A percentile compares a stretch with the other conserved stretches of the same genome.
phyloP scores from a whole-genome alignment of 2,329 filamentous ascomycete genomes.

The Colletotrichum spinosum region DNA sequence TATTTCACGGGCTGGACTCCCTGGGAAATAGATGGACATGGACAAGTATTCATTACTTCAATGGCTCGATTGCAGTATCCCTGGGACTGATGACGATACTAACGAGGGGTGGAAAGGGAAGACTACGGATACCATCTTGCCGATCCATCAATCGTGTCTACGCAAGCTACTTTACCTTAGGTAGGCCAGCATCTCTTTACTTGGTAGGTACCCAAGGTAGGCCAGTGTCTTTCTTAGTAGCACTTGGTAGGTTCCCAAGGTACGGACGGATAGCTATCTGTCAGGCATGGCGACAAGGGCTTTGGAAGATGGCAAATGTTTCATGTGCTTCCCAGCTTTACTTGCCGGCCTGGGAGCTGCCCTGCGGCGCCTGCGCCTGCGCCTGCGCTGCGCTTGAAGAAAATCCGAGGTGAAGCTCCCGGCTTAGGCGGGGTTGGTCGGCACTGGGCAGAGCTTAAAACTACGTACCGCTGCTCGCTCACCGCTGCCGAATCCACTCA shows the following conservation, averaged over 20 bases:
- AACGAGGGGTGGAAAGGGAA: no score
- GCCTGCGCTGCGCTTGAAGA: no score
- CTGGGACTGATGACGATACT: not conserved
- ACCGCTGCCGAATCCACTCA: no score
- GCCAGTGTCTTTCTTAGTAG: not conserved
- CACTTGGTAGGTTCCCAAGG: not conserved
- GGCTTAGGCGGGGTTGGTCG: no score
- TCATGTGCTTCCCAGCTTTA: slow-evolving; percentile 27
- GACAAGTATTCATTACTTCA: not conserved
- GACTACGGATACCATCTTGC: no score
- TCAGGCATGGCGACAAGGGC: slow-evolving; percentile 12
- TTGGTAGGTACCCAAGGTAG: no score
- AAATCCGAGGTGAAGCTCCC: no score
- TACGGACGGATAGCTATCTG: slow-evolving; percentile 6
- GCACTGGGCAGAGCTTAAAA: no score
- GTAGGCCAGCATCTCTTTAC: not conserved
- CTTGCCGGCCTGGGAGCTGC: no score
- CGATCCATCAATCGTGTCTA: no score
- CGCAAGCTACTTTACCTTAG: not conserved
- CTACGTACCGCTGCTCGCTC: no score
- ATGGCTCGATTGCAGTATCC: not conserved
- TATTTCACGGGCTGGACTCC: slow-evolving; percentile 27
- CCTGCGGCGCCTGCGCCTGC: no score
- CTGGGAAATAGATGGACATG: slow-evolving; percentile 23
- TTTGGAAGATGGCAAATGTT: slow-evolving; percentile 9